Percentiles rank a stretch among this genome's conserved stretches.
phyloP scores from a whole-genome alignment of 805 yeast genomes.

The Groenewaldozyma tartarivorans region DNA sequence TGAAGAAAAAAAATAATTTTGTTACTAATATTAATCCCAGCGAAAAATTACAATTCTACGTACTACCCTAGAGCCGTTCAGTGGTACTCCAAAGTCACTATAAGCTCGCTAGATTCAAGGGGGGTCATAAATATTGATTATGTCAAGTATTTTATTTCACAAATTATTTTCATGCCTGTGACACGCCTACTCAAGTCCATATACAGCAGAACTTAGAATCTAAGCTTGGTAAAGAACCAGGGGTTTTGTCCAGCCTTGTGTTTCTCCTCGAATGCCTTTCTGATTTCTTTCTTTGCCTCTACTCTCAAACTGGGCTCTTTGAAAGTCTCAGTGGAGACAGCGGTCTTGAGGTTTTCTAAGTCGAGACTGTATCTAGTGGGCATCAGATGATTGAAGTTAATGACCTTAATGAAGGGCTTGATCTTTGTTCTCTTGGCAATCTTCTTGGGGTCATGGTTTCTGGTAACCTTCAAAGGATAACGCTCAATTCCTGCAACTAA shows the following conservation, averaged over 20 bases:
- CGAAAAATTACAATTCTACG: too few species aligned
- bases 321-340: slow-evolving; percentile 87
- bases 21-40: too few species aligned
- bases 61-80: too few species aligned
- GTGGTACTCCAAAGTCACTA: too few species aligned
- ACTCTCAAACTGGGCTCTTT: slow-evolving; percentile 96
- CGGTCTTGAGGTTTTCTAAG: slow-evolving; percentile 88
- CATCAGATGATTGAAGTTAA: slow-evolving; percentile 99
- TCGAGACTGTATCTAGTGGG: slow-evolving; percentile 99
- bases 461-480: slow-evolving; percentile 94
- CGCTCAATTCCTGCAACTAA: slow-evolving; percentile 99
- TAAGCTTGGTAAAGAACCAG: slow-evolving; percentile 99
- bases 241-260: slow-evolving; percentile 98
- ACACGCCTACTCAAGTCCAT: too few species aligned
- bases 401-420: slow-evolving; percentile 97
- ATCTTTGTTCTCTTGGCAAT: slow-evolving; percentile 94
- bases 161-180: too few species aligned
- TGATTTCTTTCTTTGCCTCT: slow-evolving; percentile 98
- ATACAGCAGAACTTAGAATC: too few species aligned
- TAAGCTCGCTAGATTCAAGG: too few species aligned
- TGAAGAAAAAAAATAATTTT: too few species aligned
- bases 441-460: slow-evolving; percentile 91
- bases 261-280: slow-evolving; percentile 98
- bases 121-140: not conserved
- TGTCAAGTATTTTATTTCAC: not conserved